Conservation (phyloP, 2,329 filamentous ascomycete species). For the Catunica adiposa region DNA sequence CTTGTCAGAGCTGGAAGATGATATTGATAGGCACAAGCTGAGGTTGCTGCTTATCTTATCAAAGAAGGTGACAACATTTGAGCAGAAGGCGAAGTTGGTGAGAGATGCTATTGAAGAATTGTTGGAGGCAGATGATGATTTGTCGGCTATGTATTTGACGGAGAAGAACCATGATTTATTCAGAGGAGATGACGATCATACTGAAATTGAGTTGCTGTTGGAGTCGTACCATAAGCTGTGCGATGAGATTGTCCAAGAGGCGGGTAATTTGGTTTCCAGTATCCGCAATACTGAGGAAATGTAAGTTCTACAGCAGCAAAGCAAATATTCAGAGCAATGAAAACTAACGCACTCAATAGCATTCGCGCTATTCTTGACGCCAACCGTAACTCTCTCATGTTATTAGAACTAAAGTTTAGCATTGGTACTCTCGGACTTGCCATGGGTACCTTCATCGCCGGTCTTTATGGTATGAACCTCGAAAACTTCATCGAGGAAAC, state of each 20-base stretch:
- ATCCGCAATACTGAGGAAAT: conserved; percentile 98
- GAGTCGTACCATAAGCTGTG: conserved; percentile 97
- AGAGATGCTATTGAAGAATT: conserved; percentile 90
- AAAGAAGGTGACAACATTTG: conserved; percentile 90
- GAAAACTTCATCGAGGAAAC: conserved; percentile 98
- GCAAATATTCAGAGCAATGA: not conserved
- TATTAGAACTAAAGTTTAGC: conserved; percentile 89
- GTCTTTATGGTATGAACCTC: conserved; percentile 99
- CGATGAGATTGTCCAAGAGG: conserved; percentile 93
- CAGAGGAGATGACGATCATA: conserved; percentile 71
- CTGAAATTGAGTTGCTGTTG: conserved; percentile 89
- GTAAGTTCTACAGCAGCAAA: conserved; percentile 34
- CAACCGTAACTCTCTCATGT: conserved; percentile 95
- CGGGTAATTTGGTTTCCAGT: conserved; percentile 78
- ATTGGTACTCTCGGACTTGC: conserved; percentile 90
- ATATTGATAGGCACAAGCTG: conserved; percentile 89
- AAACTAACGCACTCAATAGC: conserved; percentile 29
- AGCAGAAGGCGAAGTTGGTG: conserved; percentile 89
- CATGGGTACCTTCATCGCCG: conserved; percentile 85
- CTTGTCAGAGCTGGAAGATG: conserved; percentile 79
- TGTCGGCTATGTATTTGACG: conserved; percentile 87
- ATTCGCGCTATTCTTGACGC: conserved; percentile 94
- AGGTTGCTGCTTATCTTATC: conserved; percentile 81
- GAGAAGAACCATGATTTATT: conserved; percentile 64
- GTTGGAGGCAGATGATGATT: conserved; percentile 87